These are phyloP conservation scores for Solanum tarijense DNA, from an alignment of 257 asterid genomes.

Conservation along the genomic window DNA sequence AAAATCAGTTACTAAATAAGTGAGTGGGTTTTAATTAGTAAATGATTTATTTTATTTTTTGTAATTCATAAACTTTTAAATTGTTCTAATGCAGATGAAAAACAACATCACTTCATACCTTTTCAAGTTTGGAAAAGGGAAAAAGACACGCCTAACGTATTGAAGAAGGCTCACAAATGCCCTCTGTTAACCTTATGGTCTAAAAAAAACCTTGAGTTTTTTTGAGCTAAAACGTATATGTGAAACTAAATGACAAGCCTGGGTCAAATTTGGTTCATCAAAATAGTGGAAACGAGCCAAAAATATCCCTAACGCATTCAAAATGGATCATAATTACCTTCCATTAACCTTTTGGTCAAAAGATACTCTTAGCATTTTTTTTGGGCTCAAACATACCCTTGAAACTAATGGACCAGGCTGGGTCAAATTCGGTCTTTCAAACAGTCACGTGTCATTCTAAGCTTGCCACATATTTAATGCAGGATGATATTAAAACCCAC, in stretches of 20 bases:
- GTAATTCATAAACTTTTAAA: background rate
- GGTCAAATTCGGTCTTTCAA: background rate
- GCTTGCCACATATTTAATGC: background rate
- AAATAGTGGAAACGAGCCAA: background rate
- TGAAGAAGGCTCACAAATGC: background rate
- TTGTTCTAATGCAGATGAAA: background rate
- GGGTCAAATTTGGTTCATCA: background rate
- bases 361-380: background rate
- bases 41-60: no score
- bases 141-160: background rate
- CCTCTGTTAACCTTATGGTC: background rate
- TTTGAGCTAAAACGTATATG: background rate
- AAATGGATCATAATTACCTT: background rate
- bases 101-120: background rate
- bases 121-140: background rate
- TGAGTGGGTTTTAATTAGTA: background rate
- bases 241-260: background rate
- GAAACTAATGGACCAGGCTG: background rate
- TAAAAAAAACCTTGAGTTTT: background rate
- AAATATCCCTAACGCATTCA: background rate
- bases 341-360: background rate
- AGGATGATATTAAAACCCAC: background rate
- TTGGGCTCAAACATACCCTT: background rate
- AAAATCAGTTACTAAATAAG: background rate
- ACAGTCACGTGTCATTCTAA: background rate